Evolutionary conservation across 2,329 filamentous ascomycete genomes (phyloP), one percentile per base, ranked within the genome.

Genomic region (Lecanicillium sp.): DNA sequence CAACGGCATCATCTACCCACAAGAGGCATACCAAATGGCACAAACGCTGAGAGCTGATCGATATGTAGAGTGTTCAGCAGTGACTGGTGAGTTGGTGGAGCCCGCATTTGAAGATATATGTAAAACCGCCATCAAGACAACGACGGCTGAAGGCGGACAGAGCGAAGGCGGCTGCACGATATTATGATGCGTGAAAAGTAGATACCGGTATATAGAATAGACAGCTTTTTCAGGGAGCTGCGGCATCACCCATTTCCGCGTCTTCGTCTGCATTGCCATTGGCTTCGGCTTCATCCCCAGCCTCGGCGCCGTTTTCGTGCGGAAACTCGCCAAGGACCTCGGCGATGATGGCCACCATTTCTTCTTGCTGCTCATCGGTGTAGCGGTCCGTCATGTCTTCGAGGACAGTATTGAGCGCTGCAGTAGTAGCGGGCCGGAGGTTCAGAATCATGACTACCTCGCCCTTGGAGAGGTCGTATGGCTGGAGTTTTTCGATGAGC

Each of bases 391-490:
- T 67, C 64, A 81, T 73, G 46, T 84, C 78, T 56, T 85, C 78
- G 25, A 85, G 64, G 35, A 82, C 65, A 13, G 73, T 73, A 50
- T 79, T 79, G 47, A 85, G 63, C 33, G 71, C 68, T 4, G 71
- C 70, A 20, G 69, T 63, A 19, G 67, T 73, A 16, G 67, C 65
- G 0, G 80, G 80, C 9, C 80, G 70, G 31, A 81, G 60, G 53
- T 85, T 84, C 48, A 83, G 55, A 34, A 84, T 72, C 74, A 82
- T 81, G 51, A 84, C 62, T 39, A 80, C 60, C 57, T 84, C 80
- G 38, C 76, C 76, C 63, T 84, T 84, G 58, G 75, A 74, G 40
- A 84, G 67, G 33, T 75, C 68, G 55, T 71, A 81, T 1, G 63
- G 64, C 9, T 68, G 67, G 35, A 84, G 61, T 17, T 62, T 65